phyloP scores from a whole-genome alignment of 805 yeast species.

The Scheffersomyces stipitis region DNA sequence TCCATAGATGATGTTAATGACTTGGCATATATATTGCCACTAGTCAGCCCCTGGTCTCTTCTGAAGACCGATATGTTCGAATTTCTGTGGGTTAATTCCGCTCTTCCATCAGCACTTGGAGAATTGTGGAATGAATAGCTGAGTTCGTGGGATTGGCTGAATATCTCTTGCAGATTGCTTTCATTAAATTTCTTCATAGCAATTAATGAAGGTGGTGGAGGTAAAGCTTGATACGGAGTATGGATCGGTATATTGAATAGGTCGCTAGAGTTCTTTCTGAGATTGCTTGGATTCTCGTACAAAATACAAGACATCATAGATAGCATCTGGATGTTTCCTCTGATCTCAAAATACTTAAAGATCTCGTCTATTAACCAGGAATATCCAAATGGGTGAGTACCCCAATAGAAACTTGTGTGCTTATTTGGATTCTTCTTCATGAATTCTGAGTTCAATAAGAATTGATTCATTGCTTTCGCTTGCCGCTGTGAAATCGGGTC shows the following conservation, averaged over 20 bases:
- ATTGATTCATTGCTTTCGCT: constrained; percentile 6
- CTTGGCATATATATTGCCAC: constrained; percentile 11
- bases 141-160: constrained; percentile 4
- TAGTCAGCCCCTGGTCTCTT: constrained; percentile 2
- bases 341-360: constrained; percentile 59
- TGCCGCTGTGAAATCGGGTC: not conserved
- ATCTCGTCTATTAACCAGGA: constrained; percentile 63
- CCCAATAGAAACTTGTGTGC: constrained; percentile 62
- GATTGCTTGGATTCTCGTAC: constrained; percentile 39
- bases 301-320: constrained; percentile 83
- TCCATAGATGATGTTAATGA: constrained; percentile 18
- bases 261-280: constrained; percentile 16
- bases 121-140: constrained; percentile 4
- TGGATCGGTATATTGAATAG: constrained; percentile 42
- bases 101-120: constrained; percentile 3
- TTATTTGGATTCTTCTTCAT: constrained; percentile 8
- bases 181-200: constrained; percentile 13
- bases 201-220: constrained; percentile 23
- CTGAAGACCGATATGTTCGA: constrained; percentile 9
- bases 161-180: constrained; percentile 2
- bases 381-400: constrained; percentile 74
- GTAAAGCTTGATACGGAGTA: constrained; percentile 43
- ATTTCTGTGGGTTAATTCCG: constrained; percentile 5
- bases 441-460: constrained; percentile 7
- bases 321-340: constrained; percentile 80